A percentile compares a stretch with the other conserved stretches of the same genome.
These are phyloP conservation scores for Mrakiaceae sp. DNA, from an alignment of 1,284 basidiomycete genomes.

Conservation along the genomic window DNA sequence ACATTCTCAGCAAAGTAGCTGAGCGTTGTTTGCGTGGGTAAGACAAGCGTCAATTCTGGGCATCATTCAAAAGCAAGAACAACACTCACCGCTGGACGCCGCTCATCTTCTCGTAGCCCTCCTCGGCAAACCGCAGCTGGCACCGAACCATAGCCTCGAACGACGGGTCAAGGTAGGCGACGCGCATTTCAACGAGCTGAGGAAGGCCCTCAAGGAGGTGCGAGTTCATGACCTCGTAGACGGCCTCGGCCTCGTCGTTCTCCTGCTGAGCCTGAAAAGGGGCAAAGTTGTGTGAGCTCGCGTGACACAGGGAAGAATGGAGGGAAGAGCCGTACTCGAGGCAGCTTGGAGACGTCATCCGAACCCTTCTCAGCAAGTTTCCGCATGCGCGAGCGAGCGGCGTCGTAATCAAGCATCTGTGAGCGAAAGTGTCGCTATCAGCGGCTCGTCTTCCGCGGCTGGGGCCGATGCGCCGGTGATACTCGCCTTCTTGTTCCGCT, in stretches of 20 bases:
- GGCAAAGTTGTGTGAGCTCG: background rate
- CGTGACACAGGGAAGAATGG: background rate
- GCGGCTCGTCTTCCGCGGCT: no score
- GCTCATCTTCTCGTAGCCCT: conserved; percentile 95
- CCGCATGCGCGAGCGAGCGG: conserved; percentile 74
- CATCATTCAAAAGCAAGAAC: background rate
- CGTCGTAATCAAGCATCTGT: conserved; percentile 88
- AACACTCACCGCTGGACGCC: conserved; percentile 72
- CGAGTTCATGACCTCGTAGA: conserved; percentile 86
- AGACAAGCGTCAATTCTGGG: background rate
- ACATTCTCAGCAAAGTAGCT: conserved; percentile 85
- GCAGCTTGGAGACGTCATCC: conserved; percentile 85
- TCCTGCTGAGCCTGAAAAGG: conserved; percentile 74
- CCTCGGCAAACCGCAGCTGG: conserved; percentile 93
- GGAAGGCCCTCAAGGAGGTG: conserved; percentile 87
- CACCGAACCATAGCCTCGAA: conserved; percentile 99
- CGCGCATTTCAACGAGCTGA: conserved; percentile 81
- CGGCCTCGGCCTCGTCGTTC: conserved; percentile 81
- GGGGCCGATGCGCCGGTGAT: background rate
- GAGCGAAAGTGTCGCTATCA: no score
- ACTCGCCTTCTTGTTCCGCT: conserved; percentile 88
- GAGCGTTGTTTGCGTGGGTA: background rate
- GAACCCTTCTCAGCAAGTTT: conserved; percentile 87
- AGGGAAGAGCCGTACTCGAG: conserved; percentile 45
- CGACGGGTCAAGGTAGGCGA: conserved; percentile 95